phyloP scores from a whole-genome alignment of 495 filamentous ascomycete species.

The Trichoderma erinaceum region DNA sequence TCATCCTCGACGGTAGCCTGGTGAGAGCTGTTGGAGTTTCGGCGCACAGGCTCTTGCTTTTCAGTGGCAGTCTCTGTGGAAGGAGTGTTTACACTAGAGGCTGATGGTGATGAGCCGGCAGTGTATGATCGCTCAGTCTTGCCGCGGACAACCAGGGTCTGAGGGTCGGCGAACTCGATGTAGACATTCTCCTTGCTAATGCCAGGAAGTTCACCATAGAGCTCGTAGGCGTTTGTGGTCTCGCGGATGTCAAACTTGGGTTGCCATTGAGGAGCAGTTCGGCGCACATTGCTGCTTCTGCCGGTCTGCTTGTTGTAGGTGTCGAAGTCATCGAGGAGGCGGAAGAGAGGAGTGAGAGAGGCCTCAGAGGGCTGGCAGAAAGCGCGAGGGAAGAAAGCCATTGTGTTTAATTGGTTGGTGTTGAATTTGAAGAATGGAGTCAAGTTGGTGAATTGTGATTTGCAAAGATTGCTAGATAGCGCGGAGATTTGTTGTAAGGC shows the following conservation, averaged over 20 bases:
- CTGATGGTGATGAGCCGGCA: constrained; percentile 35
- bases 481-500: not conserved
- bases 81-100: constrained; percentile 27
- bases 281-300: constrained; percentile 26
- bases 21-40: constrained; percentile 30
- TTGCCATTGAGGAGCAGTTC: constrained; percentile 41
- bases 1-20: constrained; percentile 64
- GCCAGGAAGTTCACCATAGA: constrained; percentile 77
- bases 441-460: not conserved
- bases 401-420: constrained; percentile 20
- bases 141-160: constrained; percentile 63
- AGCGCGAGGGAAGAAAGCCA: constrained; percentile 25
- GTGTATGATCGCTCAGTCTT: constrained; percentile 48
- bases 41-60: constrained; percentile 19
- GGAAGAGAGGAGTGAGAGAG: constrained; percentile 61
- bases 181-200: constrained; percentile 63
- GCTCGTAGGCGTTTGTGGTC: constrained; percentile 53
- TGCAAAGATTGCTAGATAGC: not conserved
- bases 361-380: constrained; percentile 23
- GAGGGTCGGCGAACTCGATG: constrained; percentile 70
- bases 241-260: constrained; percentile 76
- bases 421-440: not conserved
- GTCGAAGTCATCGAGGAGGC: constrained; percentile 64
- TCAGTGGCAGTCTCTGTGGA: constrained; percentile 33
- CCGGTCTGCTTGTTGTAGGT: constrained; percentile 36